Evolutionary conservation across 306 rosid species (phyloP).

Genomic region (Betula pendula): DNA sequence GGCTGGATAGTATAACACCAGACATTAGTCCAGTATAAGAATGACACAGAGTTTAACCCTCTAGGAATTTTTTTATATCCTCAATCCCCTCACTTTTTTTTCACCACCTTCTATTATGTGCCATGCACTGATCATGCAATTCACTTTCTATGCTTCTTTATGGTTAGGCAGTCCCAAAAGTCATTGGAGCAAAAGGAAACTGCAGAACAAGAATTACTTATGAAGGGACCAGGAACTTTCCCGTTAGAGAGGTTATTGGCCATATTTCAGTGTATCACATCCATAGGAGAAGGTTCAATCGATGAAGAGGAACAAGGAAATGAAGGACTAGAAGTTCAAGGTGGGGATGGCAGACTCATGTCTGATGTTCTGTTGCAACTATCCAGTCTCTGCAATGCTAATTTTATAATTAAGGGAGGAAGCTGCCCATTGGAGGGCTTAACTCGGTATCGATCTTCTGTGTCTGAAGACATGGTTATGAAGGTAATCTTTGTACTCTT

Average conservation of each 20-base stretch:
- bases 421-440: slow-evolving; percentile 90
- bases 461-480: slow-evolving; percentile 70
- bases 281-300: slow-evolving; percentile 56
- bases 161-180: slow-evolving; percentile 62
- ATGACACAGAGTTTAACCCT: neutral
- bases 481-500: slow-evolving; percentile 48
- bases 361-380: slow-evolving; percentile 81
- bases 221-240: slow-evolving; percentile 96
- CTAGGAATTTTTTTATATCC: neutral
- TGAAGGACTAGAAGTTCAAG: slow-evolving; percentile 42
- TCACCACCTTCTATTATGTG: neutral
- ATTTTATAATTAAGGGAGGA: slow-evolving; percentile 77
- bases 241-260: slow-evolving; percentile 93
- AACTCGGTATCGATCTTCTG: slow-evolving; percentile 72
- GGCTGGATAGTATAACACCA: neutral
- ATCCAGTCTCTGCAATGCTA: slow-evolving; percentile 88
- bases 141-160: slow-evolving; percentile 22
- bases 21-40: neutral
- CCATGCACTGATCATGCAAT: slow-evolving; percentile 7
- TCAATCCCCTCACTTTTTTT: neutral
- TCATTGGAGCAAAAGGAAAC: slow-evolving; percentile 67
- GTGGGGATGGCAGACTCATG: slow-evolving; percentile 59
- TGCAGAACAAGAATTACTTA: slow-evolving; percentile 71
- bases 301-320: slow-evolving; percentile 57
- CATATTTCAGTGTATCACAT: slow-evolving; percentile 83